These are phyloP conservation scores for Pythium rishiriense DNA, from an alignment of 352 stramenopile genomes.

Conservation along the genomic window DNA sequence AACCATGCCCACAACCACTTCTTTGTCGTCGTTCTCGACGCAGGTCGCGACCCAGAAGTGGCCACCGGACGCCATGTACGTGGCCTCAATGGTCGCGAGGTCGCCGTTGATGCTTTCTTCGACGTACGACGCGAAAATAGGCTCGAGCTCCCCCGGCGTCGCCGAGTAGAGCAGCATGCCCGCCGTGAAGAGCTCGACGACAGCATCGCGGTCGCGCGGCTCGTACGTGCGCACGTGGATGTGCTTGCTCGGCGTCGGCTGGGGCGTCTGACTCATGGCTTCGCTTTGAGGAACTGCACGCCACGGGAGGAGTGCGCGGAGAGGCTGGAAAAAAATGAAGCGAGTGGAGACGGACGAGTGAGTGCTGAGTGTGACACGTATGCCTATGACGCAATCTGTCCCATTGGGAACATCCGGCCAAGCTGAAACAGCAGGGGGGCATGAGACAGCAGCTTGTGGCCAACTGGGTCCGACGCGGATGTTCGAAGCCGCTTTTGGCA, in stretches of 20 bases:
- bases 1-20: constrained; percentile 32
- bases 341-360: too few species aligned
- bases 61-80: constrained; percentile 34
- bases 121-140: constrained; percentile 27
- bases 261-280: not conserved
- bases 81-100: constrained; percentile 36
- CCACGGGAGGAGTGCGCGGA: too few species aligned
- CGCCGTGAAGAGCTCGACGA: constrained; percentile 28
- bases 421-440: too few species aligned
- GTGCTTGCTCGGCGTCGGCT: not conserved
- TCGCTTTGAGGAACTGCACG: not conserved
- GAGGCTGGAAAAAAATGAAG: too few species aligned
- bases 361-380: too few species aligned
- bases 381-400: too few species aligned
- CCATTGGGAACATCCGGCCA: too few species aligned
- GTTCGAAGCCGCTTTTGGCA: too few species aligned
- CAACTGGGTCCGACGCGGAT: too few species aligned
- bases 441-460: too few species aligned
- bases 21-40: constrained; percentile 10
- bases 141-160: not conserved
- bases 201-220: constrained; percentile 1
- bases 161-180: constrained; percentile 22
- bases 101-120: constrained; percentile 33
- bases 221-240: constrained; percentile 32
- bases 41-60: constrained; percentile 52